phyloP scores from a whole-genome alignment of 148 eudicot genomes.

The Camellia japonica region DNA sequence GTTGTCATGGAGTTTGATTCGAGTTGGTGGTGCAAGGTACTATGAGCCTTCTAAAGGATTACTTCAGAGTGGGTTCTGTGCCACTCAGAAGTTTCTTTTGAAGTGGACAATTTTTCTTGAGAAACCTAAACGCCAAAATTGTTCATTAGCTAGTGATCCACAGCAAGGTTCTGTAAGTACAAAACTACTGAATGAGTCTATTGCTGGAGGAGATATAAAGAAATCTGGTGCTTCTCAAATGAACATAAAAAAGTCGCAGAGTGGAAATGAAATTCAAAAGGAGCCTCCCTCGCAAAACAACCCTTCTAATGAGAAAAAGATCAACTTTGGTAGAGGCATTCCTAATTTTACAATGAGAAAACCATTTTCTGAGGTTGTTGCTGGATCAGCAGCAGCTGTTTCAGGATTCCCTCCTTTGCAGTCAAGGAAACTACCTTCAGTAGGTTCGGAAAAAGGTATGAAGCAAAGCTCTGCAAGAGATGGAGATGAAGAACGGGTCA shows the following conservation, averaged over 20 bases:
- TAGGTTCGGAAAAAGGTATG: conserved; percentile 43
- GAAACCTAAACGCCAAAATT: conserved; percentile 41
- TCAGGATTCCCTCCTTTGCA: conserved; percentile 86
- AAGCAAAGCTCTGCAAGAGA: conserved; percentile 40
- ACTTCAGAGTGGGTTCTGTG: conserved; percentile 76
- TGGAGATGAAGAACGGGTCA: conserved; percentile 34
- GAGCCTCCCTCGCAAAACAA: conserved; percentile 31
- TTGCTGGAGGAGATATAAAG: conserved; percentile 26
- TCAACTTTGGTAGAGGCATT: conserved; percentile 55
- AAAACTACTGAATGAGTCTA: conserved; percentile 32
- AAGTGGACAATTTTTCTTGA: conserved; percentile 75
- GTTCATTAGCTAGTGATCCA: conserved; percentile 36
- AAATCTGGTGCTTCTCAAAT: conserved; percentile 26
- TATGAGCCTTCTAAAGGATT: conserved; percentile 86
- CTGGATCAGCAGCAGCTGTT: conserved; percentile 61
- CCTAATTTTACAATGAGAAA: conserved; percentile 74
- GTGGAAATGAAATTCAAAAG: conserved; percentile 35
- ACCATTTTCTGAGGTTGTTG: conserved; percentile 97
- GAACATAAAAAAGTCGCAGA: conserved; percentile 25
- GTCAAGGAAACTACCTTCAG: conserved; percentile 41
- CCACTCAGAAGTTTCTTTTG: conserved; percentile 68
- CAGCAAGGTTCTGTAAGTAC: conserved; percentile 35
- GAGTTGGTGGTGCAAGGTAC: conserved; percentile 68
- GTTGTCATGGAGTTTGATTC: conserved; percentile 68
- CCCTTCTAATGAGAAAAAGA: conserved; percentile 44